Base-by-base conservation (phyloP, 805 yeast species). In the Candida loeiensis region DNA sequence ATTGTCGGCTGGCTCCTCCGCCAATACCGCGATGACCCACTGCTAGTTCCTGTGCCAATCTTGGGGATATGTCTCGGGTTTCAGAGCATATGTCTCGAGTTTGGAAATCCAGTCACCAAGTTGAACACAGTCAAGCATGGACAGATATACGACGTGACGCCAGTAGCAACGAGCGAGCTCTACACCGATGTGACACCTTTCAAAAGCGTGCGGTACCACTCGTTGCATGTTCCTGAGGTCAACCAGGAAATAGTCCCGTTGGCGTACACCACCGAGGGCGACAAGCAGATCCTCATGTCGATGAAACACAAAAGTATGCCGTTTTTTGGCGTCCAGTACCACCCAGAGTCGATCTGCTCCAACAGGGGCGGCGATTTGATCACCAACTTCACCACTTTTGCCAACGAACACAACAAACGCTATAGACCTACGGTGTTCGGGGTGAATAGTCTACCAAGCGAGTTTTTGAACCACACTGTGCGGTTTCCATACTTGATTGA, bases 1-100 rank as follows among this genome's bases (percentile, higher is more conserved):
- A 72, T 88, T 8, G 77, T 90, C 12, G 76, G 80, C 44, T 90
- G 48, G 83, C 76, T 74, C 42, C 61, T 46, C 18, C 51, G 63
- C 22, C 51, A 56, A 4, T 56, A 48, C 31, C 44, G 47, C 3
- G 34, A 34, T 3, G 26, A 41, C 24, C 27, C 47, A 21, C 40
- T 43, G 2, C 17, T 18, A 4, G 36, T 37, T 7, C 48, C 55
- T 3, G 53, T 67, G 1, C 98, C 98, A 0, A 74, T 89, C 0
- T 62, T 93, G 36, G 99, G 99, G 0, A 84, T 95, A 3, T 93
- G 99, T 55, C 66, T 93, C 17, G 99, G 99, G 0, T 86, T 89
- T 56, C 99, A 93, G 58, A 75, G 87, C 20, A 61, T 95, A 53
- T 84, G 93, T 49, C 63, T 70, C 15, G 73, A 73, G 7, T 70